Percentiles rank a stretch among this genome's conserved stretches.
Evolutionary conservation across 345 rosid genomes (phyloP).

Genomic region (Eucalyptus dawsonii): DNA sequence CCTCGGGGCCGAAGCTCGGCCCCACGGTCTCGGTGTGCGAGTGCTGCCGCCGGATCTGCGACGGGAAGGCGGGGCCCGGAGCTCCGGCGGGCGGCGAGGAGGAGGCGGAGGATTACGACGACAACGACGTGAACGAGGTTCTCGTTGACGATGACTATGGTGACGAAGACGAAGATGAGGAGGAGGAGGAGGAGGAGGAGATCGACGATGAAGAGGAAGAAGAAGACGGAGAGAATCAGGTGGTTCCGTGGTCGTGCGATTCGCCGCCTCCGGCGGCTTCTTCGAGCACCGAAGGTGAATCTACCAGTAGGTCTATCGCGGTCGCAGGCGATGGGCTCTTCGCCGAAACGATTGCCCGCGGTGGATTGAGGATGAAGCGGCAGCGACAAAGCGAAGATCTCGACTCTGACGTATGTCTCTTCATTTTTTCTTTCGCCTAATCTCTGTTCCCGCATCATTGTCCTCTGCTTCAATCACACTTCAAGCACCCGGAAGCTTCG

Average conservation of each 20-base stretch:
- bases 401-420: conserved; percentile 32
- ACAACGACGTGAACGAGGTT: neutral
- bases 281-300: conserved; percentile 27
- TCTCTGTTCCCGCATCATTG: neutral
- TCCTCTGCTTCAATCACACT: neutral
- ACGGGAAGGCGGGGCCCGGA: neutral
- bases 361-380: conserved; percentile 19
- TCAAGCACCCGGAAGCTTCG: neutral
- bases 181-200: conserved; percentile 12
- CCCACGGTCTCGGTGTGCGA: conserved; percentile 59
- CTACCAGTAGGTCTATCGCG: neutral
- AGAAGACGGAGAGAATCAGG: conserved; percentile 63
- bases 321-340: neutral
- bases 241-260: conserved; percentile 57
- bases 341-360: neutral
- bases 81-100: neutral
- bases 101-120: neutral
- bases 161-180: conserved; percentile 10
- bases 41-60: conserved; percentile 17
- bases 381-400: conserved; percentile 9
- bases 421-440: neutral
- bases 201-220: conserved; percentile 2
- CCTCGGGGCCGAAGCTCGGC: conserved; percentile 43
- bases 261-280: conserved; percentile 28
- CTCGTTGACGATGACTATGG: neutral